Evolutionary conservation across 2,329 filamentous ascomycete genomes (phyloP), one percentile per base, ranked within the genome.

Genomic region (Stemphylium beticola): DNA sequence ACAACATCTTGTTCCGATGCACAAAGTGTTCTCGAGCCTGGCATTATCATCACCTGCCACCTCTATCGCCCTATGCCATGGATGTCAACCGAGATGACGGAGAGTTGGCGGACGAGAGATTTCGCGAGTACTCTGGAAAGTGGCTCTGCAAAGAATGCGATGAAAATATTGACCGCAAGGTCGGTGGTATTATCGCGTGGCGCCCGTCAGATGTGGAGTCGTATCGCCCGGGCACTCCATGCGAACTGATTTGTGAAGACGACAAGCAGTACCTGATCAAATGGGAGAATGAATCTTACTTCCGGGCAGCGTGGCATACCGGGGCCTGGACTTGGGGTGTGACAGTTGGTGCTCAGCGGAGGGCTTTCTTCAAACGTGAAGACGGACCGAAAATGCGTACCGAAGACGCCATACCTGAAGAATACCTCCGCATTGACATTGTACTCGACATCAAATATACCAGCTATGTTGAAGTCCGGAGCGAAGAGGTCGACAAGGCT

Each of bases 221-320:
- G 1, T 87, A 88, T 63, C 74, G 77, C 12, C 69, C 80, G 4
- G 84, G 82, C 2, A 78, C 82, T 47, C 77, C 79, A 1, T 81
- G 82, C 42, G 77, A 85, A 24, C 77, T 84, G 48, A 77, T 91
- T n/a, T 74, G 77, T 10, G 89, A 95, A 67, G 89, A 92, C 49
- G 82, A 90, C n/a, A 93, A 93, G 61, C 92, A 97, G 64, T 99
- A 98, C 68, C 83, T 99, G 2, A 78, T 99, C 65, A 96, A 95
- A 71, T 98, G 93, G 91, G 86, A 89, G 39, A 81, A 82, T 0
- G 82, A 85, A 51, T 96, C 93, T 0, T 96, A 97, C 68, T 89
- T 87, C 59, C 88, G 91, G 61, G 91, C 90, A 48, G 82, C 81
- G 6, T 99, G 96, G 95, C 90, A 92, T 82, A 86, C 92, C 9